A percentile compares a stretch with the other conserved stretches of the same genome.
Conservation (phyloP, 352 stramenopile genomes). For the Globisporangium iwayamae region DNA sequence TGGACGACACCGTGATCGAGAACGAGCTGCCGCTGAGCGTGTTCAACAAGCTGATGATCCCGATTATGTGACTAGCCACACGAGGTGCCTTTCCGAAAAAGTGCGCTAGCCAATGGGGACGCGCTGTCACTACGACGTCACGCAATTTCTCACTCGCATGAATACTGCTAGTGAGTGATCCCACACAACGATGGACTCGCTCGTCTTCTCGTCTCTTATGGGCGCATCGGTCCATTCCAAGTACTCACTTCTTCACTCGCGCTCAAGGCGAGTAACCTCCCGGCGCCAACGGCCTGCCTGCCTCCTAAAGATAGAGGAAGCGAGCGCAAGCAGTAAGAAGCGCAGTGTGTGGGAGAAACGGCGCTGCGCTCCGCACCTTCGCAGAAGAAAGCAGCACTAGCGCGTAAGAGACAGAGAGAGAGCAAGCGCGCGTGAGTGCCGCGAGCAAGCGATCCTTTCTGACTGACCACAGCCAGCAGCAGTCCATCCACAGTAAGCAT, state of each 20-base stretch:
- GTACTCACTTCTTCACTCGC: neutral
- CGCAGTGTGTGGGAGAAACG: neutral
- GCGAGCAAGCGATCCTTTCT: neutral
- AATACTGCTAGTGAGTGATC: neutral
- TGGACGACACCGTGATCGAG: neutral
- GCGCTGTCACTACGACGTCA: neutral
- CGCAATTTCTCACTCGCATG: neutral
- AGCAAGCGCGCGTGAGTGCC: neutral
- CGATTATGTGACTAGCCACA: neutral
- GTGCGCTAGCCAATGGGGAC: constrained; percentile 1
- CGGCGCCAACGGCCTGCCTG: neutral
- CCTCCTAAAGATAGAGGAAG: constrained; percentile 7
- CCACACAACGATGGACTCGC: neutral
- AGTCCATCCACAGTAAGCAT: neutral
- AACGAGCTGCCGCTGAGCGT: neutral
- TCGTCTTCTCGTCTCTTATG: neutral
- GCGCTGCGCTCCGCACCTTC: neutral
- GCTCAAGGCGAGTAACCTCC: constrained; percentile 1
- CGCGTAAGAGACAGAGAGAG: neutral
- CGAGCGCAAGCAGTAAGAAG: neutral
- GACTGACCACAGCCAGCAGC: neutral
- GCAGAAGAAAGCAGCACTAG: neutral
- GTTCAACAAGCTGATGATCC: neutral
- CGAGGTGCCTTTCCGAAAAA: neutral
- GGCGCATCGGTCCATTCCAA: no score